Conservation (phyloP, 2,329 filamentous ascomycete species). For the Aspergillus sp. region DNA sequence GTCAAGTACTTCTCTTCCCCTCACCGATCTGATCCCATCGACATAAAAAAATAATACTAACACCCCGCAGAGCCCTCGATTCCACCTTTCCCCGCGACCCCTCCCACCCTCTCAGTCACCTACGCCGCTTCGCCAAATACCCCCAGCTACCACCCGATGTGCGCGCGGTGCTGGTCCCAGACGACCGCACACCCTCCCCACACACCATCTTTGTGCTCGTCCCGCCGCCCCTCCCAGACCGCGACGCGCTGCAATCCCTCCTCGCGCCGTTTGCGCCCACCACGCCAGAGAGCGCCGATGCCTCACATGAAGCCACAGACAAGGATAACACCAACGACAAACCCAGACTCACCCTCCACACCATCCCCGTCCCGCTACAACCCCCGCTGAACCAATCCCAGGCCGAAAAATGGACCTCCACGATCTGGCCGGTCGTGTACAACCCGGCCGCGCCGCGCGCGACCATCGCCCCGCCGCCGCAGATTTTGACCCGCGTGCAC, state of each 20-base stretch:
- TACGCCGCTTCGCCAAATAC: constrained; percentile 41
- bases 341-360: constrained; percentile 23
- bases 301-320: background rate
- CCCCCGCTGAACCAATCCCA: constrained; percentile 40
- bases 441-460: constrained; percentile 45
- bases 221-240: constrained; percentile 38
- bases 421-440: constrained; percentile 43
- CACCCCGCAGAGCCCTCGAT: constrained; percentile 35
- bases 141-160: constrained; percentile 32
- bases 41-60: background rate
- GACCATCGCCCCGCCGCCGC: constrained; percentile 40
- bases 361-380: constrained; percentile 37
- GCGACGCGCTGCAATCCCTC: constrained; percentile 30
- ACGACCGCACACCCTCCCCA: constrained; percentile 9
- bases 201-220: constrained; percentile 43
- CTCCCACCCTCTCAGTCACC: constrained; percentile 32
- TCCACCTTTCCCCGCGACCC: constrained; percentile 33
- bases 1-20: constrained; percentile 30
- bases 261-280: constrained; percentile 36
- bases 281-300: constrained; percentile 4
- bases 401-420: constrained; percentile 41
- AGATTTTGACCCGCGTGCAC: constrained; percentile 32
- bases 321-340: background rate
- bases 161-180: constrained; percentile 19
- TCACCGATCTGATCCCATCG: too few species aligned